phyloP scores from a whole-genome alignment of 2,329 filamentous ascomycete genomes.

The Penicillium palitans region DNA sequence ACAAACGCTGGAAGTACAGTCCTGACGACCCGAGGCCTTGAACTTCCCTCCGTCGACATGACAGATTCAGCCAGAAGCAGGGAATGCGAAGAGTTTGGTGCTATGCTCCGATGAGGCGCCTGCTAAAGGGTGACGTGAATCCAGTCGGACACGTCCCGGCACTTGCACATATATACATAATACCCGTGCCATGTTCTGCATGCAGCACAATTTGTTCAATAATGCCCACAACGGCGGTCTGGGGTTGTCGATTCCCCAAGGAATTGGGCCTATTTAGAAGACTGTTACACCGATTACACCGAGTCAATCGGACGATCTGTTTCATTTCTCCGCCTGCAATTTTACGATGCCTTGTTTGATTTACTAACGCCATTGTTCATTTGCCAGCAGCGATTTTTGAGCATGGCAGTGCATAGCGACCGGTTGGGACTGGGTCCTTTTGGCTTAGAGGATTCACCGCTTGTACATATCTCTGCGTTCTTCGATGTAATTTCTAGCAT shows the following conservation, averaged over 20 bases:
- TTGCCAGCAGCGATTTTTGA: neutral
- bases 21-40: slow-evolving; percentile 4
- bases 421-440: neutral
- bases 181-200: neutral
- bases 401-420: neutral
- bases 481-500: neutral
- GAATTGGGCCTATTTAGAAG: neutral
- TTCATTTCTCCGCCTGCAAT: neutral
- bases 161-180: neutral
- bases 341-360: neutral
- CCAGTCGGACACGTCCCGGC: neutral
- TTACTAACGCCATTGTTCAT: neutral
- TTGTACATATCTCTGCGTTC: neutral
- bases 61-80: neutral
- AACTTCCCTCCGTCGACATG: neutral
- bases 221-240: neutral
- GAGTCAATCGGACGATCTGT: neutral
- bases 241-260: neutral
- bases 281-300: neutral
- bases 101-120: neutral
- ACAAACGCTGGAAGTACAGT: slow-evolving; percentile 21
- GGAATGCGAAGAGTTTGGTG: neutral
- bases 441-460: neutral
- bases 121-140: neutral
- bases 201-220: neutral